A percentile compares a stretch with the other conserved stretches of the same genome.
phyloP scores from a whole-genome alignment of 177 flowering plant species.

The Tripterygium wilfordii region DNA sequence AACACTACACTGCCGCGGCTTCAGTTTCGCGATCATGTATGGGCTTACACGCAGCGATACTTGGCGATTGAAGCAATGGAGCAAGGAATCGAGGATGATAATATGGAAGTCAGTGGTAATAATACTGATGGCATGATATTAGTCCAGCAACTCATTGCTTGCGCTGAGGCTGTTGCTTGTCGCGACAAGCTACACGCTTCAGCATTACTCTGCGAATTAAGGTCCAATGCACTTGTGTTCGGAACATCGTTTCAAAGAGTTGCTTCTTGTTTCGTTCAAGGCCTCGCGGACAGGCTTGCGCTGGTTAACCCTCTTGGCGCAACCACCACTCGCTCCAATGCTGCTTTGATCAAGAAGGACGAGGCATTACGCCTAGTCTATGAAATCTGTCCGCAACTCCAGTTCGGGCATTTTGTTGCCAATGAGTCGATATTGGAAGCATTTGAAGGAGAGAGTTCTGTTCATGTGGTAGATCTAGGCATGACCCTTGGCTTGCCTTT shows the following conservation, averaged over 20 bases:
- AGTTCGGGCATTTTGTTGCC: slow-evolving; percentile 70
- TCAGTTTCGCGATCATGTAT: slow-evolving; percentile 52
- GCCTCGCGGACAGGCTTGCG: slow-evolving; percentile 46
- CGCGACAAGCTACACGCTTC: slow-evolving; percentile 55
- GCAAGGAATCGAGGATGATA: no score
- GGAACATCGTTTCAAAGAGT: slow-evolving; percentile 69
- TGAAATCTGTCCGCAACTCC: slow-evolving; percentile 54
- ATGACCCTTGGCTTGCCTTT: slow-evolving; percentile 51
- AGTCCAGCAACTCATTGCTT: slow-evolving; percentile 50
- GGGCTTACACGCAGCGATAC: slow-evolving; percentile 39
- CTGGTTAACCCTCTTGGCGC: slow-evolving; percentile 48
- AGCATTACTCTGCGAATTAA: slow-evolving; percentile 39
- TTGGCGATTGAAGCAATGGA: slow-evolving; percentile 52
- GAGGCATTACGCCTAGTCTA: slow-evolving; percentile 56
- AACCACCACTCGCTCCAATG: no score
- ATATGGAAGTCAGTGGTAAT: no score
- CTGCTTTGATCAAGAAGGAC: slow-evolving; percentile 26
- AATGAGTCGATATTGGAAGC: slow-evolving; percentile 58
- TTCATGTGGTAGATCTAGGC: slow-evolving; percentile 72
- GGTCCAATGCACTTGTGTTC: slow-evolving; percentile 48
- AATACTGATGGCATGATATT: slow-evolving; percentile 53
- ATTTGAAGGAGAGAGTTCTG: slow-evolving; percentile 73
- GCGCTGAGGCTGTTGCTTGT: slow-evolving; percentile 72
- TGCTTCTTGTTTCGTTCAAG: slow-evolving; percentile 70
- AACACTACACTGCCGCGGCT: slow-evolving; percentile 33